Conservation (phyloP, 768 basidiomycete species). For the Russula dissimulans region DNA sequence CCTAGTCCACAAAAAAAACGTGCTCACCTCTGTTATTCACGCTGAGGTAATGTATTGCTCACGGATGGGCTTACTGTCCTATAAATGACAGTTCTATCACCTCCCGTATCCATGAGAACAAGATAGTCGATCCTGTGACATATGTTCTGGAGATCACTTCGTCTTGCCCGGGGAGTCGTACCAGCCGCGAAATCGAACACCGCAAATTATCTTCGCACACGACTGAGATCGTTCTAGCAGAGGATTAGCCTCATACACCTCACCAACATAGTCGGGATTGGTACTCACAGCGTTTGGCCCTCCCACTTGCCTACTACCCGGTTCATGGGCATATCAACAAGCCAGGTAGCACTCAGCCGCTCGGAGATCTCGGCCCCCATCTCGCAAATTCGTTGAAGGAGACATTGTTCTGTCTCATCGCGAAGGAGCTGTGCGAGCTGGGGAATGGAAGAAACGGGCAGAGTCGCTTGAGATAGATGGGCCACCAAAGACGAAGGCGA, state of each 20-base stretch:
- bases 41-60: not conserved
- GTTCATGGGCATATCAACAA: slow-evolving; percentile 62
- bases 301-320: slow-evolving; percentile 68
- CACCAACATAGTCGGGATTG: not conserved
- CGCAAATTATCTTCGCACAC: slow-evolving; percentile 4
- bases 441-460: slow-evolving; percentile 63
- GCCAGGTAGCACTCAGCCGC: slow-evolving; percentile 52
- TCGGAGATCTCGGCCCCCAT: slow-evolving; percentile 51
- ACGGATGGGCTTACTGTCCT: not conserved
- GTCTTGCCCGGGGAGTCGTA: not conserved
- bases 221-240: slow-evolving; percentile 7
- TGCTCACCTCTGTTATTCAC: not conserved
- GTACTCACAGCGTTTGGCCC: slow-evolving; percentile 60
- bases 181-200: slow-evolving; percentile 11
- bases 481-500: slow-evolving; percentile 73
- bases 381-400: slow-evolving; percentile 61
- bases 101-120: slow-evolving; percentile 15
- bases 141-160: slow-evolving; percentile 5
- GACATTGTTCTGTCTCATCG: slow-evolving; percentile 67
- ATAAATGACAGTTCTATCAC: slow-evolving; percentile 11
- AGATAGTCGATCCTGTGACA: not conserved
- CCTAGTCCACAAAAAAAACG: not conserved
- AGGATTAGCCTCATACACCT: not conserved
- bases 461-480: slow-evolving; percentile 71
- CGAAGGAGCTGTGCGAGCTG: slow-evolving; percentile 65